A percentile compares a stretch with the other conserved stretches of the same genome.
Conservation (phyloP, 495 filamentous ascomycete genomes). For the Aspergillus avenaceus region DNA sequence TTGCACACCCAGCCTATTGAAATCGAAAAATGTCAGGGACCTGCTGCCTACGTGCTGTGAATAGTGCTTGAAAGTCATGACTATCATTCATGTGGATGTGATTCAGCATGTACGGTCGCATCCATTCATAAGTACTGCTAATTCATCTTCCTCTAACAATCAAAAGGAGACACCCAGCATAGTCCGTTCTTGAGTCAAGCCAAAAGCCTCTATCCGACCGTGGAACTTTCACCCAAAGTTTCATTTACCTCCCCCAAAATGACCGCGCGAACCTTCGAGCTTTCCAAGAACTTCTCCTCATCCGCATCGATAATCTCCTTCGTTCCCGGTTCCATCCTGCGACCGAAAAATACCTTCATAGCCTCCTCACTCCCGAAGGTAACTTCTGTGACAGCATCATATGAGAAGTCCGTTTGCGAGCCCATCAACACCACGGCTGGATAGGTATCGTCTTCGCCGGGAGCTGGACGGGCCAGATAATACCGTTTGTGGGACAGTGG, state of each 20-base stretch:
- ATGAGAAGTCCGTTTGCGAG: constrained; percentile 22
- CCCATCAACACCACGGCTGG: constrained; percentile 22
- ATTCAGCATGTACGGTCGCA: too few species aligned
- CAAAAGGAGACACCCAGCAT: too few species aligned
- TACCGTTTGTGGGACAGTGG: constrained; percentile 20
- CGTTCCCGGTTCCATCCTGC: constrained; percentile 9
- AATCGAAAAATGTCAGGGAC: too few species aligned
- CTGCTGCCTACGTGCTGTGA: too few species aligned
- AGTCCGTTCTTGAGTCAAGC: too few species aligned
- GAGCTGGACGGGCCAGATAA: constrained; percentile 22
- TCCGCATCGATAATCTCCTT: constrained; percentile 7
- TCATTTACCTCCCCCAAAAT: constrained; percentile 12
- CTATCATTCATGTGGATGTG: too few species aligned
- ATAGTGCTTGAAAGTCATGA: too few species aligned
- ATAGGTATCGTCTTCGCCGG: constrained; percentile 4
- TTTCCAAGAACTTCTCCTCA: constrained; percentile 26
- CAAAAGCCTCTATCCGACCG: too few species aligned
- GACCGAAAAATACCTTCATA: constrained; percentile 16
- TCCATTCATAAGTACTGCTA: too few species aligned
- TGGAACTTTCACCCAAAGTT: too few species aligned
- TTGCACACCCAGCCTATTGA: too few species aligned
- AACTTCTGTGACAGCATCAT: constrained; percentile 22
- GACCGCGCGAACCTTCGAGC: constrained; percentile 14
- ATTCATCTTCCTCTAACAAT: too few species aligned
- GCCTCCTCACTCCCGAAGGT: constrained; percentile 20